Base-by-base conservation (phyloP, 768 basidiomycete genomes). In the Kwoniella sp. region DNA sequence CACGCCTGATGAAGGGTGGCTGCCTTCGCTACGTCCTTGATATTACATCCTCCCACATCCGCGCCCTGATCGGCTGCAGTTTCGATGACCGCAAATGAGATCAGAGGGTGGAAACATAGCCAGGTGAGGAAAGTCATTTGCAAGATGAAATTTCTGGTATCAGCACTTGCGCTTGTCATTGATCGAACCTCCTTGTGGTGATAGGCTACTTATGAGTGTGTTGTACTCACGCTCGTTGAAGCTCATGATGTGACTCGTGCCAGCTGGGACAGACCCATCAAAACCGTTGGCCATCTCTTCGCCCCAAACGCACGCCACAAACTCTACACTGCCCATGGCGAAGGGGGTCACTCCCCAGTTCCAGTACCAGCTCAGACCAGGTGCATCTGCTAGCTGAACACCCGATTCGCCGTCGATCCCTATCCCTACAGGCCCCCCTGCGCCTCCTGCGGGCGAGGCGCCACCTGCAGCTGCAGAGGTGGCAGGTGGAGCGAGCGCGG, bases 141-240 rank as follows among this genome's bases (percentile, higher is more conserved):
- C 34, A 13, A 34, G 34, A 34, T 34, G 34, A 34, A 34, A 34
- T 5, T 5, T 34, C 34, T 13, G 34, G 34, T 13, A 34, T 13
- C n/a, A 22, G 4, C n/a, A 34, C 20, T 15, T 22, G 17, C 12
- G 20, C 31, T 17, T 37, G 13, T n/a, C 5, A 28, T 25, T 54
- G 13, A 28, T 29, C 26, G 26, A 25, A 31, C 54, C 15, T 51
- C 31, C 15, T 17, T 8, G n/a, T 12, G 30, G 38, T 26, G n/a
- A 22, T 48, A 5, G 28, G 45, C 5, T n/a, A 47, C 4, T 26
- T 13, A 20, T 11, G 57, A 58, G 13, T 37, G 34, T 7, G 7
- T 47, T 47, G 20, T 29, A 70, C 71, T 74, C 70, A 68, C 74
- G 77, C 52, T 78, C 77, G 55, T 78, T 78, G 69, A 76, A 76